Conservation (phyloP, 2,329 filamentous ascomycete species). For the Claviceps citrina region DNA sequence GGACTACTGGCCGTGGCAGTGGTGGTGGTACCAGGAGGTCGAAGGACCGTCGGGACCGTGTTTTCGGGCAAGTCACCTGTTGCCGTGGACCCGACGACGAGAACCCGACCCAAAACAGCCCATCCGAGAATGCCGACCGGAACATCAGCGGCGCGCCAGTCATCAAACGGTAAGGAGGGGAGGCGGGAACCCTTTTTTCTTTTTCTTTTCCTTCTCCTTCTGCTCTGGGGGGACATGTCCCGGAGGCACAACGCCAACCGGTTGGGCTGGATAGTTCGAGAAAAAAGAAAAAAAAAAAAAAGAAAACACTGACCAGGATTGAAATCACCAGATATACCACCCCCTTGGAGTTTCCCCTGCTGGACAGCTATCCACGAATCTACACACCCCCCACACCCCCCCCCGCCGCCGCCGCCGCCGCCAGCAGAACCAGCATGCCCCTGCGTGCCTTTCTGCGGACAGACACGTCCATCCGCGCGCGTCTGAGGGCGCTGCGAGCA, state of each 20-base stretch:
- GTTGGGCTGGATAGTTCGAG: too few species aligned
- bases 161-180: conserved; percentile 13
- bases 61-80: conserved; percentile 17
- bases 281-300: not conserved
- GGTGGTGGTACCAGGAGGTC: not conserved
- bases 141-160: conserved; percentile 15
- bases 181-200: not conserved
- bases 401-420: conserved; percentile 24
- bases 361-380: conserved; percentile 73
- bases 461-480: conserved; percentile 55
- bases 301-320: conserved; percentile 1
- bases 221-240: too few species aligned
- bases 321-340: conserved; percentile 7
- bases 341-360: conserved; percentile 35
- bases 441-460: conserved; percentile 52
- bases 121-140: conserved; percentile 7
- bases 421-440: conserved; percentile 19
- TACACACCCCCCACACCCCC: too few species aligned
- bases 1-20: too few species aligned
- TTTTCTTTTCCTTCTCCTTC: not conserved
- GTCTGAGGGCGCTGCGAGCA: conserved; percentile 49
- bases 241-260: too few species aligned
- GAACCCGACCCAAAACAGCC: conserved; percentile 2
- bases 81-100: conserved; percentile 10
- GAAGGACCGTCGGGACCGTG: conserved; percentile 9